Percentiles rank a stretch among this genome's conserved stretches.
Conservation (phyloP, 768 basidiomycete genomes). For the Tulasnella sp. region DNA sequence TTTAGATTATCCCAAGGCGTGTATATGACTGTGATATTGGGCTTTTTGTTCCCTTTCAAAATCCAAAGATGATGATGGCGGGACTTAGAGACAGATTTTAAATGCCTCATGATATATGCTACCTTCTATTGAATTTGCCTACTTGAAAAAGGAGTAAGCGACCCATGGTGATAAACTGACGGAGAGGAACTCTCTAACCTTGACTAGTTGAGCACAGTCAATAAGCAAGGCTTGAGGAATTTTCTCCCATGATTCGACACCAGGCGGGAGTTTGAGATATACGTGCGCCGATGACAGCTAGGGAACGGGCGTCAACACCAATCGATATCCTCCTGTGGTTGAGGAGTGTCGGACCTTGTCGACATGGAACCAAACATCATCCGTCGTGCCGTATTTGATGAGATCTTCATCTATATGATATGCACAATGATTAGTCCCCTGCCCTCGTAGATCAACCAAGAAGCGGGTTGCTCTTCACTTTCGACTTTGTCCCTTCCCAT, state of each 20-base stretch:
- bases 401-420: slow-evolving; percentile 77
- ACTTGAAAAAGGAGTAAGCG: background rate
- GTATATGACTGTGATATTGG: slow-evolving; percentile 88
- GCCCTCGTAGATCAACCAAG: background rate
- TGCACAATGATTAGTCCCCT: slow-evolving; percentile 28
- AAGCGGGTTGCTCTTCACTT: slow-evolving; percentile 46
- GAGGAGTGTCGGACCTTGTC: slow-evolving; percentile 54
- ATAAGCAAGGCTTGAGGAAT: slow-evolving; percentile 72
- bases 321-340: background rate
- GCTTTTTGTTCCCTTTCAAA: slow-evolving; percentile 85
- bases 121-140: slow-evolving; percentile 95
- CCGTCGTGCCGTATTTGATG: slow-evolving; percentile 66
- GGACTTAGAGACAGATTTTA: background rate
- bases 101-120: background rate
- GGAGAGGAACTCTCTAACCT: slow-evolving; percentile 39
- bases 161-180: background rate
- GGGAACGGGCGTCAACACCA: slow-evolving; percentile 5
- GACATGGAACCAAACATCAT: slow-evolving; percentile 74
- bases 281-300: slow-evolving; percentile 91
- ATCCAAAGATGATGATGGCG: background rate
- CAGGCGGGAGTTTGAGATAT: slow-evolving; percentile 81
- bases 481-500: slow-evolving; percentile 98
- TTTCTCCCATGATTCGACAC: slow-evolving; percentile 69
- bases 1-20: slow-evolving; percentile 91
- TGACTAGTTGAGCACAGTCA: slow-evolving; percentile 93